These are phyloP conservation scores for Catunica adiposa DNA, from an alignment of 2,329 filamentous ascomycete genomes.

Conservation along the genomic window DNA sequence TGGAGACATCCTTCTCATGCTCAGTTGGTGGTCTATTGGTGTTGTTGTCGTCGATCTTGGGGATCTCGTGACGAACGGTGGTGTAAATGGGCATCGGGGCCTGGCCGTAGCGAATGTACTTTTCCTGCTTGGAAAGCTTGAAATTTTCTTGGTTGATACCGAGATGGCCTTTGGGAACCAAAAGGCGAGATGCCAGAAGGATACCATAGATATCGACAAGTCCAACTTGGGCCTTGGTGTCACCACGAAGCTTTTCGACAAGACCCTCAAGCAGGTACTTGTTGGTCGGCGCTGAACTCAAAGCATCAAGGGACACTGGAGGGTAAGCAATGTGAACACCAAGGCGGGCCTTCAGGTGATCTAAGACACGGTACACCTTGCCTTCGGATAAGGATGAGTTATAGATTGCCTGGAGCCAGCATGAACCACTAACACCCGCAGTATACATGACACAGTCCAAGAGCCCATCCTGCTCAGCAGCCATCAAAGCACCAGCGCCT, in stretches of 20 bases:
- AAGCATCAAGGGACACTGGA: conserved; percentile 60
- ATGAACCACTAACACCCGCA: conserved; percentile 86
- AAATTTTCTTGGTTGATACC: conserved; percentile 49
- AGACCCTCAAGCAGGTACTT: conserved; percentile 77
- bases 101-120: conserved; percentile 58
- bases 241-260: conserved; percentile 80
- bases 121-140: conserved; percentile 76
- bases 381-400: conserved; percentile 61
- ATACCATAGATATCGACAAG: conserved; percentile 88
- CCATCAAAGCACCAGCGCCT: conserved; percentile 69
- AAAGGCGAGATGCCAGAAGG: conserved; percentile 62
- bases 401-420: conserved; percentile 84
- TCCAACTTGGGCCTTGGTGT: conserved; percentile 62
- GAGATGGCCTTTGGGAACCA: conserved; percentile 70
- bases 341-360: conserved; percentile 73
- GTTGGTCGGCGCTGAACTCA: conserved; percentile 82
- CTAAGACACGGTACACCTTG: conserved; percentile 52
- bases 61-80: conserved; percentile 88
- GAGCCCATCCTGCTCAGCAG: conserved; percentile 68
- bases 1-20: conserved; percentile 32
- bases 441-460: conserved; percentile 94
- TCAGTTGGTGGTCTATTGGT: conserved; percentile 22
- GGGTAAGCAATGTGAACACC: conserved; percentile 87
- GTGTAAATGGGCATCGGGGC: conserved; percentile 91
- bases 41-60: conserved; percentile 27